phyloP scores from a whole-genome alignment of 345 rosid species.

The Syzygium jambos region DNA sequence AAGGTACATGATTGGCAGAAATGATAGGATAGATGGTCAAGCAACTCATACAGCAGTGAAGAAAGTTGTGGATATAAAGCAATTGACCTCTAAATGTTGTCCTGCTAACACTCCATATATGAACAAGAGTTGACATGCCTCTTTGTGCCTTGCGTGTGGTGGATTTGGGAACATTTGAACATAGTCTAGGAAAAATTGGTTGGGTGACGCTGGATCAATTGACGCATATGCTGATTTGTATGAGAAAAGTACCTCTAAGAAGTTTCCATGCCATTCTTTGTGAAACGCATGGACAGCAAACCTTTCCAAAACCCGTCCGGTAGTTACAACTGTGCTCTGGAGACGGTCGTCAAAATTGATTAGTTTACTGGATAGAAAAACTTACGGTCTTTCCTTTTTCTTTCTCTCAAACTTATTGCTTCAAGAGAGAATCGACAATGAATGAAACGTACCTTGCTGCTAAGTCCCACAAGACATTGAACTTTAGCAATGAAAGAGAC shows the following conservation, averaged over 20 bases:
- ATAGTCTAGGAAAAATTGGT: neutral
- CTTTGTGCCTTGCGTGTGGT: conserved; percentile 70
- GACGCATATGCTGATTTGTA: too few species aligned
- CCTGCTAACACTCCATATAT: conserved; percentile 54
- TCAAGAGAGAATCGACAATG: neutral
- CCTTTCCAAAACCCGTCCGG: conserved; percentile 75
- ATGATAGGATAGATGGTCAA: neutral
- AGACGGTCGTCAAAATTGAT: neutral
- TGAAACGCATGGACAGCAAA: conserved; percentile 65
- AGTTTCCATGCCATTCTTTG: conserved; percentile 93
- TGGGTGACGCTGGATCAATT: too few species aligned
- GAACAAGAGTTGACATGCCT: conserved; percentile 54
- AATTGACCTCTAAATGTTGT: conserved; percentile 82
- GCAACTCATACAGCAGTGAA: neutral
- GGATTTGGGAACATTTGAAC: conserved; percentile 69
- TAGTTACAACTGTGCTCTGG: conserved; percentile 77
- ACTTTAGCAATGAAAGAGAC: too few species aligned
- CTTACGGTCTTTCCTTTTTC: too few species aligned
- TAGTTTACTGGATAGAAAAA: neutral
- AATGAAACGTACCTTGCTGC: neutral
- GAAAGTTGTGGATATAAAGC: neutral
- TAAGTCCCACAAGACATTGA: too few species aligned
- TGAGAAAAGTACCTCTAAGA: conserved; percentile 49
- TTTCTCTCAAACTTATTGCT: too few species aligned
- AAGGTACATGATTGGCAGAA: conserved; percentile 2